Conservation (phyloP, 192 early-diverging fungal genomes). For the Entomortierella chlamydospora region DNA sequence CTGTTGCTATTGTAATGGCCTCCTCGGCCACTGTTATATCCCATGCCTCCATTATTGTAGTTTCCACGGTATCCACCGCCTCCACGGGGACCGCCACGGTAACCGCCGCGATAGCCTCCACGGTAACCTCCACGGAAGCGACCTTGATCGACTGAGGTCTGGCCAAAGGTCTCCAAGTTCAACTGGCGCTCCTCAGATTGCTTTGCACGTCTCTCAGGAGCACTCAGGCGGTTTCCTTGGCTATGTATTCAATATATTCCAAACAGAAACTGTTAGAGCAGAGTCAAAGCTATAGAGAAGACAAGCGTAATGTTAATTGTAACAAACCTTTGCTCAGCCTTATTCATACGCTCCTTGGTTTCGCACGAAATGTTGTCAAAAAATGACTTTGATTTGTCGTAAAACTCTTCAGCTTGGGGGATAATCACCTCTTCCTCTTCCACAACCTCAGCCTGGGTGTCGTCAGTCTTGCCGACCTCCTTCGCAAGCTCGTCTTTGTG, state of each 20-base stretch:
- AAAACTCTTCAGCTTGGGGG: constrained; percentile 69
- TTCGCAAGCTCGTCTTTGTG: constrained; percentile 86
- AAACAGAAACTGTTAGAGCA: not conserved
- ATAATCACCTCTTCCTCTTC: constrained; percentile 69
- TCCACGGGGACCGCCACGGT: constrained; percentile 60
- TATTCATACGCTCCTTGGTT: constrained; percentile 84
- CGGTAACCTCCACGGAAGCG: constrained; percentile 70
- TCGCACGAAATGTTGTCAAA: constrained; percentile 99
- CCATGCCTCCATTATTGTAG: constrained; percentile 53
- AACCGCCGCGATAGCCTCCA: constrained; percentile 60
- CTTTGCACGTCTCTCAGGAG: constrained; percentile 77
- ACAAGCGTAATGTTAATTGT: not conserved
- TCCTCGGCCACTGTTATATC: constrained; percentile 27
- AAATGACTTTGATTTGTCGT: constrained; percentile 86
- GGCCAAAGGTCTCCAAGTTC: constrained; percentile 98
- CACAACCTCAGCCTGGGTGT: constrained; percentile 38
- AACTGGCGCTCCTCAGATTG: constrained; percentile 88
- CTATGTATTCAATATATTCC: not conserved
- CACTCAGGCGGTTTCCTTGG: constrained; percentile 59
- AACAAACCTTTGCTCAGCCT: constrained; percentile 63
- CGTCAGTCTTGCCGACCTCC: constrained; percentile 72
- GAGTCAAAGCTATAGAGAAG: too few relatives aligned
- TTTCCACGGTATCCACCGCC: constrained; percentile 63
- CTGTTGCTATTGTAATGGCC: constrained; percentile 54
- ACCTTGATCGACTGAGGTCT: constrained; percentile 76